Evolutionary conservation across 805 yeast genomes (phyloP).

Genomic region (Candida stauntonica): DNA sequence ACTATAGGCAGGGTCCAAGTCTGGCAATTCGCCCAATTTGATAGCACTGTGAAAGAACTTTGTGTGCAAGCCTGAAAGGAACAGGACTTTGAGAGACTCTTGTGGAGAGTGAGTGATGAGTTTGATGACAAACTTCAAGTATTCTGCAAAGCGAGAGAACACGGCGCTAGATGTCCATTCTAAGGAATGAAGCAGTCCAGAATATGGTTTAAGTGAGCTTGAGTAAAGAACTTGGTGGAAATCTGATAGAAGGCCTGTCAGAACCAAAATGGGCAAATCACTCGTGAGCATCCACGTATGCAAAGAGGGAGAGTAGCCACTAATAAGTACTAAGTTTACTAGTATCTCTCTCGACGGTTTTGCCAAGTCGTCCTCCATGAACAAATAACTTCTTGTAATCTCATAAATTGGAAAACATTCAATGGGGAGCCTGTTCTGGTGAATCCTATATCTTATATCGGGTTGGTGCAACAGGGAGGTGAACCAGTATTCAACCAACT

Average conservation of each 20-base stretch:
- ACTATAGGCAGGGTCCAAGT: too few species aligned
- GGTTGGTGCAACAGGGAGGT: constrained; percentile 10
- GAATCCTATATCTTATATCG: constrained; percentile 12
- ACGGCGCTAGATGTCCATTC: too few species aligned
- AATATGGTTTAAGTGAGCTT: too few species aligned
- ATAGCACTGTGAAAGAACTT: too few species aligned
- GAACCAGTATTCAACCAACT: constrained; percentile 21
- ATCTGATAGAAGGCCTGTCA: constrained; percentile 14
- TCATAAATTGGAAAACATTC: constrained; percentile 25
- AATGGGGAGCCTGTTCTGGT: constrained; percentile 2
- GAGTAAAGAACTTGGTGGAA: constrained; percentile 15
- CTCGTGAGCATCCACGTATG: constrained; percentile 19
- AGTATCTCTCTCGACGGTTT: constrained; percentile 11
- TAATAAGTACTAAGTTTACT: constrained; percentile 14
- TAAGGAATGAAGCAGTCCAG: too few species aligned
- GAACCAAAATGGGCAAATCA: constrained; percentile 18
- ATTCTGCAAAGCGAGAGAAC: too few species aligned
- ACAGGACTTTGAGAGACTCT: too few species aligned
- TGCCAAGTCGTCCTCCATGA: constrained; percentile 15
- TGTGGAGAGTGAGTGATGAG: too few species aligned
- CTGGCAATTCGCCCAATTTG: too few species aligned
- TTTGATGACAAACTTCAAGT: too few species aligned
- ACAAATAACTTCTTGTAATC: constrained; percentile 20
- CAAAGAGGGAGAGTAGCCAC: constrained; percentile 10
- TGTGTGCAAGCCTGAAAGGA: too few species aligned